Percentiles rank a stretch among this genome's conserved stretches.
These are phyloP conservation scores for Sporothrix globosa DNA, from an alignment of 2,329 filamentous ascomycete species.

Conservation along the genomic window DNA sequence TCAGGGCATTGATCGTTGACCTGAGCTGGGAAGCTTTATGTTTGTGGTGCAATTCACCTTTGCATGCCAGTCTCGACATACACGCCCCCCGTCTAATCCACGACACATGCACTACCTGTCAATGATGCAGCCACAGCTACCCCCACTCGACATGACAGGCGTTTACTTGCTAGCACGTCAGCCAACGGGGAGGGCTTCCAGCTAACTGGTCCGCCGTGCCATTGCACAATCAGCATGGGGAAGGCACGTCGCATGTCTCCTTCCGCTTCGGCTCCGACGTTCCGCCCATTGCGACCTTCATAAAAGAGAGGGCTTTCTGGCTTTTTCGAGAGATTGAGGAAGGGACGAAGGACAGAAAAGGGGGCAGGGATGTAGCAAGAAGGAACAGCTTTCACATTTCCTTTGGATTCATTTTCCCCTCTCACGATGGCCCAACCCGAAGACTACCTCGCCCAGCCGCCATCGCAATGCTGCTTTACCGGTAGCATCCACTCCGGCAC, in stretches of 20 bases:
- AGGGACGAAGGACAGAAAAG: not conserved
- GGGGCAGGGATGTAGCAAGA: not conserved
- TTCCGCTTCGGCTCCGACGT: conserved; percentile 29
- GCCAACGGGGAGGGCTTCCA: not conserved
- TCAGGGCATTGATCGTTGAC: not conserved
- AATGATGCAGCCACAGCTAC: not conserved
- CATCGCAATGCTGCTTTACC: conserved; percentile 38
- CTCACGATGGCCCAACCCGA: not conserved
- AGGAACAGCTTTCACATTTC: not conserved
- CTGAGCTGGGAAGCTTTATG: not conserved
- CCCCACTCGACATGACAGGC: not conserved
- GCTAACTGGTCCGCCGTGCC: conserved; percentile 7
- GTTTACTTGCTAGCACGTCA: not conserved
- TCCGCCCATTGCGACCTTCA: conserved; percentile 11
- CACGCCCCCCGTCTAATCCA: too few species aligned
- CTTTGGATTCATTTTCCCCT: too few species aligned
- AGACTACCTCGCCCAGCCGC: conserved; percentile 38
- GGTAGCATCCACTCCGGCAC: conserved; percentile 40
- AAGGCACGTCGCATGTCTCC: conserved; percentile 11
- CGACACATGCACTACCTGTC: too few species aligned
- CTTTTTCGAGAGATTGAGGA: not conserved
- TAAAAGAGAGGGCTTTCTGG: not conserved
- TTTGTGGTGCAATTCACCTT: not conserved
- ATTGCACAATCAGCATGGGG: conserved; percentile 1
- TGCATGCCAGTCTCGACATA: too few species aligned